Base-by-base conservation (phyloP, 2,329 filamentous ascomycete species). In the Fusarium sp. region DNA sequence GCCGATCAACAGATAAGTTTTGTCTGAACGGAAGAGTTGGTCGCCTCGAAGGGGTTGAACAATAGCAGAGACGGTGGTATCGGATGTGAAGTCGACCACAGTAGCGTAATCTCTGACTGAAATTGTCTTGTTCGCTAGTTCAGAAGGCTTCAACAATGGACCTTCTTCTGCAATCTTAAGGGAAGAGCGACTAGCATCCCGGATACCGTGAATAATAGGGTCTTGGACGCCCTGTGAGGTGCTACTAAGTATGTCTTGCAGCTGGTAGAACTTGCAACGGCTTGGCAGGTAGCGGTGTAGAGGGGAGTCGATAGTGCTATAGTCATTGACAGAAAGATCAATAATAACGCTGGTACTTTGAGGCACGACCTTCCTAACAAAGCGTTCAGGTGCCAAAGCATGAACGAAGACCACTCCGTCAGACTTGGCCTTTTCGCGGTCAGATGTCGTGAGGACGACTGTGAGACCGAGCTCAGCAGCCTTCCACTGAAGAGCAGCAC, bases 1-100 rank as follows among this genome's bases (percentile, higher is more conserved):
- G 3, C 53, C 46, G 9, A 56, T n/a, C 1, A 56, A 20, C 28
- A 56, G 53, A 26, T 56, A 56, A 0, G 46, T 51, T 35, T 51
- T 56, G 14, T 43, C 28, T 17, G 53, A 35, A 6, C 46, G 53
- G 53, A 56, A 51, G 15, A 51, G 46, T 1, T 14, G 7, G 14
- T 13, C 15, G 20, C 53, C 46, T 1, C 41, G 20, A 51, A 56
- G 37, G 35, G 53, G 53, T 10, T 56, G 53, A 2, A 56, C 14
- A 4, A 56, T 14, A 4, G 37, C 20, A 14, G 45, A 6, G 11
- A 56, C 35, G 2, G 46, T 15, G 6, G 7, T 2, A 17, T 56
- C 35, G 4, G 20, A 3, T 3, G 45, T 7, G 4, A 56, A 56
- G n/a, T 22, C 37, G 10, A 56, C 28, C 4, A 56, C 17, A 2